These are phyloP conservation scores for Echria macrotheca DNA, from an alignment of 495 filamentous ascomycete genomes.

Conservation along the genomic window DNA sequence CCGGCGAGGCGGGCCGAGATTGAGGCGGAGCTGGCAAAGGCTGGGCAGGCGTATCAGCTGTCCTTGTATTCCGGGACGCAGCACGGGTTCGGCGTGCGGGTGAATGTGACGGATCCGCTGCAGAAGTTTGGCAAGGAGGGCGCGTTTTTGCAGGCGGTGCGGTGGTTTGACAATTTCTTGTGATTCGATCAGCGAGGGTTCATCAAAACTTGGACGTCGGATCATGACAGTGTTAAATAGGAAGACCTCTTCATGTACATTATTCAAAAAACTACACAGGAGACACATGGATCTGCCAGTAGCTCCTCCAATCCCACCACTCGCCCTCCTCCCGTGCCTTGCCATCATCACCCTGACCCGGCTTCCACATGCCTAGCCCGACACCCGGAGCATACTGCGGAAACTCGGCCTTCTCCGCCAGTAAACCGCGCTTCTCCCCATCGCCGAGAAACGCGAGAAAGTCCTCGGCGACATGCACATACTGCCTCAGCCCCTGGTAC, in stretches of 20 bases:
- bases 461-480: conserved; percentile 40
- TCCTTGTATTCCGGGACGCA: conserved; percentile 58
- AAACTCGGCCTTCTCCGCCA: conserved; percentile 35
- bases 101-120: conserved; percentile 50
- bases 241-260: too few species aligned
- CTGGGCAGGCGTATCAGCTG: conserved; percentile 52
- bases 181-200: too few species aligned
- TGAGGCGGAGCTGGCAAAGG: conserved; percentile 31
- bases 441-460: conserved; percentile 37
- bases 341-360: conserved; percentile 26
- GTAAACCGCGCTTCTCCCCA: conserved; percentile 27
- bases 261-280: conserved; percentile 13
- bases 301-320: conserved; percentile 34
- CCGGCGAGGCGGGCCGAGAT: conserved; percentile 52
- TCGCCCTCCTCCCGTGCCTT: conserved; percentile 19
- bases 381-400: conserved; percentile 30
- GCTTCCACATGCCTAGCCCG: conserved; percentile 34
- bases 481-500: conserved; percentile 37
- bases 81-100: conserved; percentile 68
- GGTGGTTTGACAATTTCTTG: conserved; percentile 78
- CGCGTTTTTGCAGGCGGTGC: conserved; percentile 67
- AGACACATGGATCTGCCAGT: conserved; percentile 39
- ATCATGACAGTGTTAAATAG: too few species aligned
- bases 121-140: conserved; percentile 71
- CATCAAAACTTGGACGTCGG: too few species aligned